Conservation (phyloP, 2,329 filamentous ascomycete genomes). For the Arthrobotrys iridis region DNA sequence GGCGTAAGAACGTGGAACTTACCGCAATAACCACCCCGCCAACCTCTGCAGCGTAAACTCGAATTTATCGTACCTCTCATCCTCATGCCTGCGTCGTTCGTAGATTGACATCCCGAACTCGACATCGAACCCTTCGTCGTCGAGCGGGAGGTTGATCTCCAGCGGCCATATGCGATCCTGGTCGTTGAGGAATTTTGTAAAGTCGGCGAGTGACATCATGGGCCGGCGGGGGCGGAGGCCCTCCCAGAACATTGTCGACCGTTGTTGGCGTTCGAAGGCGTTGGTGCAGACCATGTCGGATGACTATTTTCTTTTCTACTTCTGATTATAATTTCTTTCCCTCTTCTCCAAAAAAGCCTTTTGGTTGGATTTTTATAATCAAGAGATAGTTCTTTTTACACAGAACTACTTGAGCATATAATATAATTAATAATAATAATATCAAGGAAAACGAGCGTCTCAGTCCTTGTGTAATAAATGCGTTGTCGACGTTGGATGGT, state of each 20-base stretch:
- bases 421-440: no score
- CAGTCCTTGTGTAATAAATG: no score
- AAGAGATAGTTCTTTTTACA: no score
- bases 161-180: slow-evolving; percentile 34
- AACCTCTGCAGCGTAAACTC: slow-evolving; percentile 45
- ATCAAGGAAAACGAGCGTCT: neutral
- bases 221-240: slow-evolving; percentile 13
- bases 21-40: slow-evolving; percentile 46
- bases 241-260: slow-evolving; percentile 24
- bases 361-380: no score
- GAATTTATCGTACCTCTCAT: slow-evolving; percentile 28
- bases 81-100: slow-evolving; percentile 12
- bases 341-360: no score
- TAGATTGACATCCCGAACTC: slow-evolving; percentile 15
- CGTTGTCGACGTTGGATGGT: slow-evolving; percentile 13
- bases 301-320: neutral
- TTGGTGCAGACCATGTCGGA: slow-evolving; percentile 30
- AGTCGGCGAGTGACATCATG: slow-evolving; percentile 26
- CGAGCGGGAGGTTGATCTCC: slow-evolving; percentile 29
- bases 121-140: slow-evolving; percentile 29
- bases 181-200: slow-evolving; percentile 34
- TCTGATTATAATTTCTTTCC: no score
- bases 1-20: neutral
- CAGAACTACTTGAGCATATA: no score
- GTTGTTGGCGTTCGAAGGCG: slow-evolving; percentile 42